Base-by-base conservation (phyloP, 1,284 basidiomycete species). In the Clitocybe nebularis region DNA sequence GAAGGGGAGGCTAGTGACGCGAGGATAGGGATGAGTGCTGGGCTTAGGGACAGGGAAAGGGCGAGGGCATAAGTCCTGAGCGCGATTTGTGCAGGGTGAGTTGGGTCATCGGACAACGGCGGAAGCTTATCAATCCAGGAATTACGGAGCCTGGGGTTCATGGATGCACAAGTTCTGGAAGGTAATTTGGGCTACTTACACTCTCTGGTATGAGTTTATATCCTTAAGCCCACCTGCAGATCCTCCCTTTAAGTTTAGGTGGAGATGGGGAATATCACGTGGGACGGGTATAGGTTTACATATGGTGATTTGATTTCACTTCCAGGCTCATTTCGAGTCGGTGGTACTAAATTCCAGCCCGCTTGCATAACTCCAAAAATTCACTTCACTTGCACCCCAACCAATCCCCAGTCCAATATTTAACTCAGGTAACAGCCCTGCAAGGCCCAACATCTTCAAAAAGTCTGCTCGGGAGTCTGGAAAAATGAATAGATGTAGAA, bases 401-500 rank as follows among this genome's bases (percentile, higher is more conserved):
- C 55, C 54, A 43, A 45, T 56, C 20, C 59, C 64, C 20, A 68
- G 50, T 25, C 51, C 49, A 3, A 54, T 44, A 43, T 68, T 64
- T 17, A 78, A 46, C 26, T 72, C 71, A 1, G 60, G 45, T 13
- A 72, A 51, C 1, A 84, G 51, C 1, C 71, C 72, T 2, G 69
- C 71, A 11, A 56, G 58, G n/a, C 57, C 62, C 4, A 85, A 55
- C 14, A 85, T 63, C 35, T 68, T 62, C 14, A 83, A 46, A 44
- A 87, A 79, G 41, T 74, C 68, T 3, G 75, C 78, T 2, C 85
- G 75, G 7, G 84, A 85, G 44, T 86, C 81, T 1, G 85, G 85
- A 54, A 74, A 88, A 28, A 85, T 60, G 54, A 88, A 86, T 1
- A 69, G 61, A 16, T 62, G 64, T 21, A 88, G 58, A 33, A 89